phyloP scores from a whole-genome alignment of 139 green algal species.

The Tetradesmus obliquus region DNA sequence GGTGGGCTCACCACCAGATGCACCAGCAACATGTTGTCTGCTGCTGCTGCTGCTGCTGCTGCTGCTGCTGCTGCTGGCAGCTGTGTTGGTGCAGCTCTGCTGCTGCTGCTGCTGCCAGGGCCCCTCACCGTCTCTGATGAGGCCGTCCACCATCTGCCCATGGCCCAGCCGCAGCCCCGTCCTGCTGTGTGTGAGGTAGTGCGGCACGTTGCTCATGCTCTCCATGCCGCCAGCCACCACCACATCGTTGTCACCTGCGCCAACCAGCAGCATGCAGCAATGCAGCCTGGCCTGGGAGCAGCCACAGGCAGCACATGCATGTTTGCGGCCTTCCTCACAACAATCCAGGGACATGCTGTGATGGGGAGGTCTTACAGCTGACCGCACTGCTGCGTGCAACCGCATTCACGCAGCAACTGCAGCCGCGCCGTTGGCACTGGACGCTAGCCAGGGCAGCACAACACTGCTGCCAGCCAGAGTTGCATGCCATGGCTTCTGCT shows the following conservation, averaged over 20 bases:
- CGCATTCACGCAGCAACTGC: no score
- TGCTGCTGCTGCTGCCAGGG: neutral
- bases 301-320: neutral
- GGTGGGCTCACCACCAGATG: neutral
- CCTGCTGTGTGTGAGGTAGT: constrained; percentile 76
- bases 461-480: no score
- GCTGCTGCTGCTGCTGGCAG: neutral
- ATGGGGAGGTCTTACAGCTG: no score
- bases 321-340: neutral
- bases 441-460: no score
- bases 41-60: neutral
- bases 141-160: constrained; percentile 60
- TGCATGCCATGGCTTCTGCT: neutral
- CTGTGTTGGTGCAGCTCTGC: neutral
- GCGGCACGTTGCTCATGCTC: constrained; percentile 90
- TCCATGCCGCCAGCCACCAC: constrained; percentile 96
- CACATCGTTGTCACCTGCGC: constrained; percentile 64
- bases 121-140: constrained; percentile 62
- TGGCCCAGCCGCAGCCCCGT: constrained; percentile 68
- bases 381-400: no score
- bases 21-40: neutral
- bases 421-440: no score
- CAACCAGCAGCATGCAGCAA: neutral
- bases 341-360: no score
- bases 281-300: neutral